A percentile compares a stretch with the other conserved stretches of the same genome.
These are phyloP conservation scores for Fomitopsis palustris DNA, from an alignment of 1,284 basidiomycete genomes.

Conservation along the genomic window DNA sequence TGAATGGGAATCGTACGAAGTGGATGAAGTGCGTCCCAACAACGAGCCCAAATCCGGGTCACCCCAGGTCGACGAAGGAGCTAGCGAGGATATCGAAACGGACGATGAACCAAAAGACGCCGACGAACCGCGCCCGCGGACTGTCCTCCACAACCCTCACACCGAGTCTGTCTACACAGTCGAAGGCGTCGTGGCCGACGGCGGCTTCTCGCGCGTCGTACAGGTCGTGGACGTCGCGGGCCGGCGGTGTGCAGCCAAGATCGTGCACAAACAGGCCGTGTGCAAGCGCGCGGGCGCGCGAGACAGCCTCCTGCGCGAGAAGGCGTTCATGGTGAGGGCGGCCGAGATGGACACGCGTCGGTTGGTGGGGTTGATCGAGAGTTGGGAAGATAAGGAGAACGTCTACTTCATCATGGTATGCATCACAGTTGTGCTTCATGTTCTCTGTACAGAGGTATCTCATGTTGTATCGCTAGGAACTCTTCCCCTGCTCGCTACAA, in stretches of 20 bases:
- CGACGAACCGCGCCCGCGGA: not conserved
- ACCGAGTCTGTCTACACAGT: not conserved
- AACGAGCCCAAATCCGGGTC: no score
- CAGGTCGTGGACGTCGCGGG: conserved; percentile 1
- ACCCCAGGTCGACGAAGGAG: no score
- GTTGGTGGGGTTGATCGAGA: conserved; percentile 5
- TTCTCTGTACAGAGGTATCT: no score
- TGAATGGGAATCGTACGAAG: not conserved
- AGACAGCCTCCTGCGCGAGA: conserved; percentile 7
- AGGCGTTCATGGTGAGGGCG: conserved; percentile 6
- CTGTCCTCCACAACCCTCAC: not conserved
- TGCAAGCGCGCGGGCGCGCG: not conserved
- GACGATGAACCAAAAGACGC: not conserved
- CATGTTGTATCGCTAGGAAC: no score
- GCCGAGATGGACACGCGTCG: not conserved
- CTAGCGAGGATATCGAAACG: no score
- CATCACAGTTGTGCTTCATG: not conserved
- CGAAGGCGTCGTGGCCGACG: conserved; percentile 12
- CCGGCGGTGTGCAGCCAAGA: conserved; percentile 22
- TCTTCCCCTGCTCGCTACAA: no score
- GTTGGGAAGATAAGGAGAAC: conserved; percentile 14
- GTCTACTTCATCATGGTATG: conserved; percentile 23
- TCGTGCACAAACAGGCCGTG: conserved; percentile 17
- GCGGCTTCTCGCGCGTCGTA: conserved; percentile 15
- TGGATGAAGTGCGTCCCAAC: not conserved